phyloP scores from a whole-genome alignment of 2,329 filamentous ascomycete species.

The Grosmannia huntii region DNA sequence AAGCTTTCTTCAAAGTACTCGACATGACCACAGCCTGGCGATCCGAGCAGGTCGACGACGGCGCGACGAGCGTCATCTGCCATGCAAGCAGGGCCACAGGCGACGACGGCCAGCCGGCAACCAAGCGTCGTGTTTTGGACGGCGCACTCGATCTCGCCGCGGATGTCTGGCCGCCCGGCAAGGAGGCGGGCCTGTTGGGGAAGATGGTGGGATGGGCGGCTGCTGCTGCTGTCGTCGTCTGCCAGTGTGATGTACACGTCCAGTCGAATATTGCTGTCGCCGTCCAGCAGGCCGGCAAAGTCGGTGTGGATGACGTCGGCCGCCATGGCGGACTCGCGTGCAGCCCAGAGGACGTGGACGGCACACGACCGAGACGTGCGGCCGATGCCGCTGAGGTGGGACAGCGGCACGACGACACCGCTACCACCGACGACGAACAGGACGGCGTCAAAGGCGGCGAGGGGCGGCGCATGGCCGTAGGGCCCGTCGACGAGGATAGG shows the following conservation, averaged over 20 bases:
- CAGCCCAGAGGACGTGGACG: constrained; percentile 12
- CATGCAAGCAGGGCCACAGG: constrained; percentile 11
- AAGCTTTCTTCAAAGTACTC: constrained; percentile 14
- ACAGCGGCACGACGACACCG: constrained; percentile 12
- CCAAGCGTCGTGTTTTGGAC: constrained; percentile 12
- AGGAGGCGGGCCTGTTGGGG: constrained; percentile 13
- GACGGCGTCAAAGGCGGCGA: constrained; percentile 6
- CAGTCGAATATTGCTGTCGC: constrained; percentile 1
- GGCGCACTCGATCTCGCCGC: constrained; percentile 17
- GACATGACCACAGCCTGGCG: not conserved
- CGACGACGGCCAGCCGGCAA: constrained; percentile 10
- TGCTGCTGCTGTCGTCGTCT: not conserved
- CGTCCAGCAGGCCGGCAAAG: not conserved
- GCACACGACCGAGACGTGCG: not conserved
- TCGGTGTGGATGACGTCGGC: constrained; percentile 6
- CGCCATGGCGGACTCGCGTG: constrained; percentile 9
- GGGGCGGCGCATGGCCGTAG: constrained; percentile 7
- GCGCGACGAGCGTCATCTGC: constrained; percentile 9
- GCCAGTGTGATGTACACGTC: constrained; percentile 9
- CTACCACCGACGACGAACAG: constrained; percentile 12
- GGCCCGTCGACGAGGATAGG: constrained; percentile 12
- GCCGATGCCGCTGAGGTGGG: constrained; percentile 8
- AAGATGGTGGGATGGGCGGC: not conserved
- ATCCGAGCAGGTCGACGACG: constrained; percentile 5
- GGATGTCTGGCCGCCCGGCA: constrained; percentile 10